Evolutionary conservation across 352 stramenopile species (phyloP).

Genomic region (Phytophthora podocarpi): DNA sequence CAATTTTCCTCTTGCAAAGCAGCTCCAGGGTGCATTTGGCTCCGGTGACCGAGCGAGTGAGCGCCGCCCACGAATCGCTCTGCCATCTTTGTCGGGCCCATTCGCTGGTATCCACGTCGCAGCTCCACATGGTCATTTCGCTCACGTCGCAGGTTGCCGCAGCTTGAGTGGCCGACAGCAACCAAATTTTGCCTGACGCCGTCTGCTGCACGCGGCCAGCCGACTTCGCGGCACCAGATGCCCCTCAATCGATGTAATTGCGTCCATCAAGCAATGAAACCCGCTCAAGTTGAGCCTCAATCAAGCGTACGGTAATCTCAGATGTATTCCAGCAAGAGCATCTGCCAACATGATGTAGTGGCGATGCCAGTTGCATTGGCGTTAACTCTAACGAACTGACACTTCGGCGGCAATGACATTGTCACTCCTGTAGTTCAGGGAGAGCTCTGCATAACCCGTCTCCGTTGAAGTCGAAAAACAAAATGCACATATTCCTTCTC

Average conservation of each 20-base stretch:
- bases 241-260: conserved; percentile 4
- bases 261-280: background rate
- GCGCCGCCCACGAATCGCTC: background rate
- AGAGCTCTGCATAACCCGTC: conserved; percentile 9
- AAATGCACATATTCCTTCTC: conserved; percentile 8
- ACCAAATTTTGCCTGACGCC: conserved; percentile 8
- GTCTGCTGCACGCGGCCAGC: conserved; percentile 15
- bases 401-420: background rate
- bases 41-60: no score
- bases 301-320: conserved; percentile 17
- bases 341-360: background rate
- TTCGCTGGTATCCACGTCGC: conserved; percentile 12
- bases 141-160: conserved; percentile 21
- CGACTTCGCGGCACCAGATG: conserved; percentile 10
- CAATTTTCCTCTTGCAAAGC: no score
- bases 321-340: no score
- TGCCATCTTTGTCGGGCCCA: conserved; percentile 1
- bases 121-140: conserved; percentile 9
- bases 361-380: background rate
- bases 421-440: conserved; percentile 6
- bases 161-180: conserved; percentile 5
- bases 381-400: no score
- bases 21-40: no score
- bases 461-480: conserved; percentile 17
- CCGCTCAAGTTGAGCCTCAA: background rate